phyloP scores from a whole-genome alignment of 805 yeast species.

The Starmerella apicola region DNA sequence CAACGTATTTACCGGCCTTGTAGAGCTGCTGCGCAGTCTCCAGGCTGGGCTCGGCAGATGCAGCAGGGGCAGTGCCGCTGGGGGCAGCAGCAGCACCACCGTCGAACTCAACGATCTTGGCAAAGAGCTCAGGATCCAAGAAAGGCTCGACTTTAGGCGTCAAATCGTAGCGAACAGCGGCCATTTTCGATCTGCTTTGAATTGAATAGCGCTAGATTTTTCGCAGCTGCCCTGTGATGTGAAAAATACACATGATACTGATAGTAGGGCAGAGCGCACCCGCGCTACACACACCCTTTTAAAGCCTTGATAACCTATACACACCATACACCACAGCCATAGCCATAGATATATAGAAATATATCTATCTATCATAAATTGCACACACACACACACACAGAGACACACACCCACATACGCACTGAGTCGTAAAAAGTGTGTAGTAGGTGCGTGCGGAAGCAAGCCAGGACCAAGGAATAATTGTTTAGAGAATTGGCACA shows the following conservation, averaged over 20 bases:
- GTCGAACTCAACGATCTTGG: slow-evolving; percentile 40
- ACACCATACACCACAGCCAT: too few species aligned
- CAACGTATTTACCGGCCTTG: slow-evolving; percentile 34
- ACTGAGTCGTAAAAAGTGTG: not conserved
- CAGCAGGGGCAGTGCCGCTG: slow-evolving; percentile 1
- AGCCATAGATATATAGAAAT: too few species aligned
- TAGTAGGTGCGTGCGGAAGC: not conserved
- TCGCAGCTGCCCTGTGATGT: too few species aligned
- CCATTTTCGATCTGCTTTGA: not conserved
- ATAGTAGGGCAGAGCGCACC: too few species aligned
- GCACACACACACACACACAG: too few species aligned
- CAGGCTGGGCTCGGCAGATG: slow-evolving; percentile 13
- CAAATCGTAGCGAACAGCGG: slow-evolving; percentile 34
- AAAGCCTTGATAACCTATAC: too few species aligned
- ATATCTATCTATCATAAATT: too few species aligned
- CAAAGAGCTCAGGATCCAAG: slow-evolving; percentile 49
- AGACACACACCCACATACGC: too few species aligned
- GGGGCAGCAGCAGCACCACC: slow-evolving; percentile 16
- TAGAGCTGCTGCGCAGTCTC: slow-evolving; percentile 27
- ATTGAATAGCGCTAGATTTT: too few species aligned
- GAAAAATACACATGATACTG: too few species aligned
- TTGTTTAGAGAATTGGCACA: not conserved
- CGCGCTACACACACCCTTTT: too few species aligned
- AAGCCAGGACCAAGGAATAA: not conserved
- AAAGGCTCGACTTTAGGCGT: slow-evolving; percentile 44